phyloP scores from a whole-genome alignment of 768 basidiomycete species.

The Tubosaeta brunneosetosa region DNA sequence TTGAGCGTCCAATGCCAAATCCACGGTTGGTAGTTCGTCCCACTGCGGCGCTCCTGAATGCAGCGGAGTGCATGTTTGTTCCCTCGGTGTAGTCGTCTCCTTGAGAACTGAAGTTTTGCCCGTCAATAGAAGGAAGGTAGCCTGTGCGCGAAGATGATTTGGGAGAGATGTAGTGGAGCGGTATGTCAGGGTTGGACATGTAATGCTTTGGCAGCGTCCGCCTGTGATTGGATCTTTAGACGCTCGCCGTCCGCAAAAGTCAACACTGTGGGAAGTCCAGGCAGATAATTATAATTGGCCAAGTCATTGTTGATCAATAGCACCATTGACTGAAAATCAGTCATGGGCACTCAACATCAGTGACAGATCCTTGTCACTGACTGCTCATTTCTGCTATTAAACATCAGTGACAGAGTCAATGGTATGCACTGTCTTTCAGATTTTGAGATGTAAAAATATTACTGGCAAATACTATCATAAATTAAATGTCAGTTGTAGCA shows the following conservation, averaged over 20 bases:
- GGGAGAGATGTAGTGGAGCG: conserved; percentile 56
- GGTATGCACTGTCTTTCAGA: too few relatives aligned
- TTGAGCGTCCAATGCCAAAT: conserved; percentile 13
- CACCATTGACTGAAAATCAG: too few relatives aligned
- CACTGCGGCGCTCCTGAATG: conserved; percentile 33
- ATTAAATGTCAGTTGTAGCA: too few relatives aligned
- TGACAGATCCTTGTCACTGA: too few relatives aligned
- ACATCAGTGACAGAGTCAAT: too few relatives aligned
- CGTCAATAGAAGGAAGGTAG: conserved; percentile 40
- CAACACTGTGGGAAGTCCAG: too few relatives aligned
- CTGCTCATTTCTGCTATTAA: too few relatives aligned
- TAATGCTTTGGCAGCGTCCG: conserved; percentile 1
- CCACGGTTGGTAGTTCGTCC: conserved; percentile 17
- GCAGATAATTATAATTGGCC: too few relatives aligned
- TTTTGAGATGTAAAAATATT: too few relatives aligned
- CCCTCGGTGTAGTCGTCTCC: conserved; percentile 10
- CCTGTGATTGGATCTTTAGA: not conserved
- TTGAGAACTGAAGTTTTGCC: conserved; percentile 24
- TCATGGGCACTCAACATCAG: too few relatives aligned
- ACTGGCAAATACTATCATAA: too few relatives aligned
- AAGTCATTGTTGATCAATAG: too few relatives aligned
- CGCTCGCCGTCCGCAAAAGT: not conserved
- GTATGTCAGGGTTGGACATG: conserved; percentile 56
- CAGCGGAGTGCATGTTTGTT: conserved; percentile 28
- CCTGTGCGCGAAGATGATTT: conserved; percentile 40